Percentiles rank a stretch among this genome's conserved stretches.
Evolutionary conservation across 495 filamentous ascomycete species (phyloP).

Genomic region (Rhypophila decipiens): DNA sequence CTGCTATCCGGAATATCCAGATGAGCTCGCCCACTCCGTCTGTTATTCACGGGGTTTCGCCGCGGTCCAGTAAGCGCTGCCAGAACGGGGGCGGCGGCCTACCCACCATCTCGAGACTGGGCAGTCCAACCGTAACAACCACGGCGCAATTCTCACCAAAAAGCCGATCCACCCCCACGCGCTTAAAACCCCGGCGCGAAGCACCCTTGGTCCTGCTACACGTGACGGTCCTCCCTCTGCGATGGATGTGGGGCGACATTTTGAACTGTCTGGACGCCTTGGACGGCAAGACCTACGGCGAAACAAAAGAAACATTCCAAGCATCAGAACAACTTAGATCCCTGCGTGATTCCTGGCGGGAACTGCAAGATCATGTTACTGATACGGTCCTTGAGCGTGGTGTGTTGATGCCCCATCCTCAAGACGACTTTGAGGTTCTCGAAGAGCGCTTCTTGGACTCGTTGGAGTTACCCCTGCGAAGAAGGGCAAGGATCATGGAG

Average conservation of each 20-base stretch:
- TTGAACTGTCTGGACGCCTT: conserved; percentile 32
- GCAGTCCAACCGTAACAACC: conserved; percentile 33
- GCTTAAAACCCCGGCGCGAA: conserved; percentile 43
- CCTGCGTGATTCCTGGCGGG: conserved; percentile 64
- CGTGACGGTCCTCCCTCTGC: conserved; percentile 70
- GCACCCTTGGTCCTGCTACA: conserved; percentile 80
- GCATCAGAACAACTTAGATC: conserved; percentile 49
- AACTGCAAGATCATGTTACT: conserved; percentile 67
- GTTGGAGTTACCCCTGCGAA: conserved; percentile 61
- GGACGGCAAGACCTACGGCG: conserved; percentile 12
- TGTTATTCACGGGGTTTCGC: conserved; percentile 35
- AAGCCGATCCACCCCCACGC: conserved; percentile 51
- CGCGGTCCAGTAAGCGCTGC: conserved; percentile 32
- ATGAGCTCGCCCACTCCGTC: conserved; percentile 61
- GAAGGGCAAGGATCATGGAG: conserved; percentile 61
- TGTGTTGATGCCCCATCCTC: conserved; percentile 80
- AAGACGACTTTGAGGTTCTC: conserved; percentile 82
- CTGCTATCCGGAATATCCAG: conserved; percentile 71
- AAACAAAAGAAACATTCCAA: conserved; percentile 12
- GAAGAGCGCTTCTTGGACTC: conserved; percentile 90
- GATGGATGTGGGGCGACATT: conserved; percentile 60
- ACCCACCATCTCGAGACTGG: conserved; percentile 42
- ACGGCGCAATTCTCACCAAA: conserved; percentile 48
- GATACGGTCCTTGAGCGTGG: conserved; percentile 80
- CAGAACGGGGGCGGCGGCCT: conserved; percentile 25